These are phyloP conservation scores for Nowakowskiella sp. DNA, from an alignment of 192 early-diverging fungal genomes.

Conservation along the genomic window DNA sequence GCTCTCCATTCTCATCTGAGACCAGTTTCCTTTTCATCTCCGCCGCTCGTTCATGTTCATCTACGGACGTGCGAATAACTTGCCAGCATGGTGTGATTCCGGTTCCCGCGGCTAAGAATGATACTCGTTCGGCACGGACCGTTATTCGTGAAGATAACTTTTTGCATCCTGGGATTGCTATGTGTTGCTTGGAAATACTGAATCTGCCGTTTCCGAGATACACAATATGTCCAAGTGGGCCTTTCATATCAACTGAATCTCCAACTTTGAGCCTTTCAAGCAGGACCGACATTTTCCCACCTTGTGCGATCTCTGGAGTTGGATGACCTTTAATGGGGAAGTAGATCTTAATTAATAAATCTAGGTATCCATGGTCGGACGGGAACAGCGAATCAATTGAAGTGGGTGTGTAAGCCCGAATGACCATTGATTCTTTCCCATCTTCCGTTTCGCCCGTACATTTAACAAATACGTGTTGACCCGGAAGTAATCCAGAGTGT, in stretches of 20 bases:
- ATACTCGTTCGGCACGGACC: no score
- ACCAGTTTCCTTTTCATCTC: no score
- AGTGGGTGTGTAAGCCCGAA: slow-evolving; percentile 13
- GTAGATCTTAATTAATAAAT: neutral
- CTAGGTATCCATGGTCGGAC: neutral
- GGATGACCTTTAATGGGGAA: no score
- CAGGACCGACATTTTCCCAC: slow-evolving; percentile 7
- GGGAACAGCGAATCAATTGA: no score
- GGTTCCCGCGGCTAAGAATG: slow-evolving; percentile 11
- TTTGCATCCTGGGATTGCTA: no score
- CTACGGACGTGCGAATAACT: slow-evolving; percentile 9
- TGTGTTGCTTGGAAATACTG: neutral
- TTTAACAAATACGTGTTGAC: no score
- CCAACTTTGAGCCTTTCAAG: slow-evolving; percentile 3
- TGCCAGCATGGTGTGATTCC: slow-evolving; percentile 16
- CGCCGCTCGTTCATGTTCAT: no score
- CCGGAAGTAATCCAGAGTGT: no score
- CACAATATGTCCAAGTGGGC: slow-evolving; percentile 9
- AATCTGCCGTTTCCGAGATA: slow-evolving; percentile 13
- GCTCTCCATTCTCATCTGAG: no score
- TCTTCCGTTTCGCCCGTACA: slow-evolving; percentile 3
- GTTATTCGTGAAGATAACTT: no score
- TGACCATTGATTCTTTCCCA: slow-evolving; percentile 7
- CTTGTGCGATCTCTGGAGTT: slow-evolving; percentile 24
- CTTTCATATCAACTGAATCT: slow-evolving; percentile 11